Base-by-base conservation (phyloP, 148 eudicot genomes). In the Diospyros lotus region DNA sequence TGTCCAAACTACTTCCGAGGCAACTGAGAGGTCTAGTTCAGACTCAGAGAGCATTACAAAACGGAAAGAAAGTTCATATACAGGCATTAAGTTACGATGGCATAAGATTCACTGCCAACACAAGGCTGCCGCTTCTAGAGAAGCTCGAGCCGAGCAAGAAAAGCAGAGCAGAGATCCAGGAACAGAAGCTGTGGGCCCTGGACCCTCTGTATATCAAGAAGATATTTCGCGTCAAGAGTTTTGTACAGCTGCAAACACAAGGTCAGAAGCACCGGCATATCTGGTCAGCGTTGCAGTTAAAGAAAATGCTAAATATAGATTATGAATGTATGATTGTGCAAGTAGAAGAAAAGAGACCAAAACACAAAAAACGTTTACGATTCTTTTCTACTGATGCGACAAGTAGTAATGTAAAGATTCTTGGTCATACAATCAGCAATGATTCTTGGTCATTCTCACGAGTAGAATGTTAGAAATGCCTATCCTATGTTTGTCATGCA, bases 101-200 rank as follows among this genome's bases (percentile, higher is more conserved):
- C 62, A 14, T 5, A 13, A 62, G 41, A 53, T 59, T 66, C 50
- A 63, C 4, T 56, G 53, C 53, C 65, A 55, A 74, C 41, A 12
- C 44, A n/a, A 64, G 60, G 51, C 60, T 61, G 13, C 69, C 63
- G 1, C 13, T 39, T 45, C 77, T 85, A 94, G 46, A 91, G 97
- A 67, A 94, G 97, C 8, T 89, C 91, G 70, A 94, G 96, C 85
- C 92, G 97, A 60, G 98, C 89, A n/a, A 94, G 97, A 79, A 94
- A 90, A 41, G 97, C 93, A 66, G 98, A 92, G 73, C 94, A 92
- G 12, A 94, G 91, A 60, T 94, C 97, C 40, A 94, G 90, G 83
- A 94, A 94, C 54, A 92, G 87, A 70, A 94, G 88, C 76, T 89
- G 98, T 4, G 97, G 94, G 8, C 98, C 98, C 58, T 86, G 88